Evolutionary conservation across 169 alveolate genomes (phyloP).

Genomic region (Pseudocohnilembus persalinus): DNA sequence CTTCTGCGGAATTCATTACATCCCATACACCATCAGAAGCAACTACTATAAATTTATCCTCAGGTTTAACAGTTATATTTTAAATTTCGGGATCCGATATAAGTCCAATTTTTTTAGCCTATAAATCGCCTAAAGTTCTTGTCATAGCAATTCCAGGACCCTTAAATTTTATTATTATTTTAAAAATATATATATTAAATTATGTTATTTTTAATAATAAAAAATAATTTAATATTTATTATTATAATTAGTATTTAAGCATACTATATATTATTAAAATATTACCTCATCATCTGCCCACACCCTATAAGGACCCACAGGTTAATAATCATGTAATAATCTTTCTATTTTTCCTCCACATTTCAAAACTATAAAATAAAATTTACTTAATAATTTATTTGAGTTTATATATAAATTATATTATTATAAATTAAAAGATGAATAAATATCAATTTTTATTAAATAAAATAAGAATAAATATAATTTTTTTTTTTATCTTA

Average conservation of each 20-base stretch:
- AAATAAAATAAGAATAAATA: background rate
- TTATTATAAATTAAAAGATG: too few relatives aligned
- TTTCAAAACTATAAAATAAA: constrained; percentile 21
- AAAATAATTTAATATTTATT: background rate
- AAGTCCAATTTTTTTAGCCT: constrained; percentile 68
- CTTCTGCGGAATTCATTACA: constrained; percentile 64
- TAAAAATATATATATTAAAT: too few relatives aligned
- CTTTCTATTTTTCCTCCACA: constrained; percentile 28
- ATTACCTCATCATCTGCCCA: constrained; percentile 51
- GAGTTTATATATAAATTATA: too few relatives aligned
- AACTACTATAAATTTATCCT: constrained; percentile 60
- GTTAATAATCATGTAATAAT: constrained; percentile 35
- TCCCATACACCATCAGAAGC: constrained; percentile 85
- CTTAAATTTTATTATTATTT: constrained; percentile 26
- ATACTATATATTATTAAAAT: constrained; percentile 29
- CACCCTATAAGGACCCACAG: constrained; percentile 40
- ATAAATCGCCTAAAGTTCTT: constrained; percentile 75
- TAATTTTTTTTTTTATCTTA: constrained; percentile 8
- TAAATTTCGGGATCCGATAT: constrained; percentile 67
- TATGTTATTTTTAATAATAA: too few relatives aligned
- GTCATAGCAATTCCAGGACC: constrained; percentile 66
- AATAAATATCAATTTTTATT: background rate
- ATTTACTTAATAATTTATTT: background rate
- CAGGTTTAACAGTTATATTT: constrained; percentile 56
- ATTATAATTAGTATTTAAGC: background rate